Conservation (phyloP, 2,329 filamentous ascomycete species). For the Magnaporthiopsis poae region DNA sequence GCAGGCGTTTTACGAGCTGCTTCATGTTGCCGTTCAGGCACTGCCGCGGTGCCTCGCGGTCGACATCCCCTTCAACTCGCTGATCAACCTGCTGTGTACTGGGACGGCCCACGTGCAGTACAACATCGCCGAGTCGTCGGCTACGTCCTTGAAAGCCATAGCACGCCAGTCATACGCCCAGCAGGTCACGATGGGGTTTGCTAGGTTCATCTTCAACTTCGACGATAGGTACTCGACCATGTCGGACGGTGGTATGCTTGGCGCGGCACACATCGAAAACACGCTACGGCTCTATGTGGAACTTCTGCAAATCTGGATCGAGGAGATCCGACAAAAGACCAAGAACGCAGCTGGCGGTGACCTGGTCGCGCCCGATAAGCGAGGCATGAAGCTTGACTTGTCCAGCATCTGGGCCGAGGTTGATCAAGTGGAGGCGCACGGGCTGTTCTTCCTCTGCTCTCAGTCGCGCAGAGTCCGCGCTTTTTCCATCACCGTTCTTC, state of each 20-base stretch:
- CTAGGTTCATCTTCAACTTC: constrained; percentile 96
- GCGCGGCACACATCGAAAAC: constrained; percentile 85
- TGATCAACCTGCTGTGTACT: constrained; percentile 91
- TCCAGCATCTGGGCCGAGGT: constrained; percentile 87
- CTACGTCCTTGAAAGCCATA: constrained; percentile 88
- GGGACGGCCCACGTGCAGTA: constrained; percentile 90
- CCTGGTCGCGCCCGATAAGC: constrained; percentile 45
- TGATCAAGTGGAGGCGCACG: constrained; percentile 92
- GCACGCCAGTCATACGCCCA: constrained; percentile 87
- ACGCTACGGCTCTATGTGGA: constrained; percentile 89
- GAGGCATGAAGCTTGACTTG: constrained; percentile 70
- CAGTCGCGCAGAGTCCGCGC: constrained; percentile 81
- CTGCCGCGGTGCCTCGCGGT: constrained; percentile 85
- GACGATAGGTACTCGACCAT: constrained; percentile 95
- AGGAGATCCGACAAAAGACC: constrained; percentile 82
- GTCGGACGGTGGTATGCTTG: constrained; percentile 94
- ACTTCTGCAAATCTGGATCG: constrained; percentile 90
- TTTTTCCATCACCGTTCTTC: constrained; percentile 84
- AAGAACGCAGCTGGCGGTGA: constrained; percentile 57
- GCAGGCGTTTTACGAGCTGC: constrained; percentile 87
- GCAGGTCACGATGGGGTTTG: constrained; percentile 91
- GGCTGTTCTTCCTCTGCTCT: constrained; percentile 92
- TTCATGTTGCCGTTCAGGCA: constrained; percentile 91
- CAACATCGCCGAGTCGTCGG: constrained; percentile 85
- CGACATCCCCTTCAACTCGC: constrained; percentile 81